Conservation (phyloP, 2,329 filamentous ascomycete genomes). For the Davidsoniella virescens region DNA sequence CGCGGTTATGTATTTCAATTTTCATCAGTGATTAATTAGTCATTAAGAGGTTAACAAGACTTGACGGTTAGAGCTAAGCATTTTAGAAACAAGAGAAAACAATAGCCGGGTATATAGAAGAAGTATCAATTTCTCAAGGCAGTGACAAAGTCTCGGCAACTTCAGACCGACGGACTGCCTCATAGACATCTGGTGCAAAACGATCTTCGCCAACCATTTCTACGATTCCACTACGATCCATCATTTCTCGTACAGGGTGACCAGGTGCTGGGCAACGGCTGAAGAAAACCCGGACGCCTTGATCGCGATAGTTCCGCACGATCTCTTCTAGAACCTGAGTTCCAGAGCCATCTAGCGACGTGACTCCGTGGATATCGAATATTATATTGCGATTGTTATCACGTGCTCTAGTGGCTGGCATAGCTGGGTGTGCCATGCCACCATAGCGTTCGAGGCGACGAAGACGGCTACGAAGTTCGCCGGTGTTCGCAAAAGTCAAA, state of each 20-base stretch:
- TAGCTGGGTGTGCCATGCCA: conserved; percentile 72
- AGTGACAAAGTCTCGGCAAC: background rate
- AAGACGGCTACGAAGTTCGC: conserved; percentile 71
- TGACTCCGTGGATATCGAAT: conserved; percentile 97
- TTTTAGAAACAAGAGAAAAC: too few species aligned
- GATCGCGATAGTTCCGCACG: conserved; percentile 59
- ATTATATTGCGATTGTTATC: conserved; percentile 84
- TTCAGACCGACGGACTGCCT: conserved; percentile 70
- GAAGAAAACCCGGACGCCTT: conserved; percentile 65
- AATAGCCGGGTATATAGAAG: too few species aligned
- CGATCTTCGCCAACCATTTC: conserved; percentile 58
- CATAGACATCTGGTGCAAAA: conserved; percentile 70
- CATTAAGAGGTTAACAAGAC: too few species aligned
- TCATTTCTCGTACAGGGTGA: conserved; percentile 50
- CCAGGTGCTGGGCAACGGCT: conserved; percentile 34
- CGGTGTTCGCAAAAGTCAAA: conserved; percentile 91
- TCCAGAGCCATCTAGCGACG: conserved; percentile 80
- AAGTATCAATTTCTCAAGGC: too few species aligned
- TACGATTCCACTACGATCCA: conserved; percentile 70
- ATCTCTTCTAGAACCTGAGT: conserved; percentile 87
- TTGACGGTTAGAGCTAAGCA: too few species aligned
- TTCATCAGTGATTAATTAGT: too few species aligned
- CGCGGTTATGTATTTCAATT: background rate
- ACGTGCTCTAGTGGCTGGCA: conserved; percentile 61
- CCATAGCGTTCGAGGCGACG: conserved; percentile 78